Evolutionary conservation across 306 rosid genomes (phyloP), one percentile per base, ranked within the genome.

Genomic region (Medicago truncatula): DNA sequence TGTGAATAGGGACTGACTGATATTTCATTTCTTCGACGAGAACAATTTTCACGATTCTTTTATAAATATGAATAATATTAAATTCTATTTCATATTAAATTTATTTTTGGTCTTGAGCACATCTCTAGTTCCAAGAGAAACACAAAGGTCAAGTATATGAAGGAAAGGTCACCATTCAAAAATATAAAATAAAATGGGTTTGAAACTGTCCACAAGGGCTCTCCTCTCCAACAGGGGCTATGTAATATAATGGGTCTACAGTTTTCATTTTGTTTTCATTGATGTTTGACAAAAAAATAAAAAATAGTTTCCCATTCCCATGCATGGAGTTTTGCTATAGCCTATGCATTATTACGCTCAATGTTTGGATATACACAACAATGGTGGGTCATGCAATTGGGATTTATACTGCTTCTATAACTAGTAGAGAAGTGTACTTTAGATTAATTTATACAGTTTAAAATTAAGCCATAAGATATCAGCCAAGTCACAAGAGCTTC

Each of bases 61-160:
- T 25, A 25, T 25, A 25, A 25, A 25, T 28, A 28, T 3, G 31
- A 28, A 28, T 28, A 28, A 28, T 28, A 28, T 28, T 28, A 28
- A 28, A 28, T 28, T 28, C 31, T 28, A 23, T 23, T 23, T 23
- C 28, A 23, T 23, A 23, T 23, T 23, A 23, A 31, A 31, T 31
- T 43, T 43, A 3, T 10, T 44, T 11, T 3, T 46, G 16, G 16
- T 46, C 52, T 46, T 46, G 52, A 4, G 16, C n/a, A 2, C 52
- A 46, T 46, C 52, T 46, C 52, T 46, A 52, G 63, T 57, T 21
- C 63, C 65, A 59, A 59, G 39, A 59, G 39, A 59, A 58, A 59
- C 65, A 25, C 65, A 59, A 59, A 39, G 65, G 65, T 23, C 38
- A 21, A 57, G 34, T 21, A 21, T 20, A 57, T 18, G 31, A 56